These are phyloP conservation scores for Clohesyomyces aquaticus DNA, from an alignment of 495 filamentous ascomycete species.

Conservation along the genomic window DNA sequence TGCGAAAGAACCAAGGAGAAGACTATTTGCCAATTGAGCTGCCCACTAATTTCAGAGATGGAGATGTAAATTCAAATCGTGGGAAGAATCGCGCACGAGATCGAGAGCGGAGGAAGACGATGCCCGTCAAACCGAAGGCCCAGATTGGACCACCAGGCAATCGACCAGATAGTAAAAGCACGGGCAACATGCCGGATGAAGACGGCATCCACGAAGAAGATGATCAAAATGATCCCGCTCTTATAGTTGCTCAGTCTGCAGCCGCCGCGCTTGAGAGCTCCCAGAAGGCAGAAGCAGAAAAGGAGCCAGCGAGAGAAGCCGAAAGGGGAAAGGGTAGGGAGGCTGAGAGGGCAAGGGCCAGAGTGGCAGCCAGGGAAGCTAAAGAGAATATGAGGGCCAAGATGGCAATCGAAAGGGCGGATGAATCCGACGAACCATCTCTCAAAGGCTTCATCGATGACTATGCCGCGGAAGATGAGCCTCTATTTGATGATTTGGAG, in stretches of 20 bases:
- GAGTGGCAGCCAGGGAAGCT: constrained; percentile 13
- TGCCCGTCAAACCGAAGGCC: constrained; percentile 27
- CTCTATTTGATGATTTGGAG: constrained; percentile 1
- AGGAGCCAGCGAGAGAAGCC: too few species aligned
- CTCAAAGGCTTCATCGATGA: constrained; percentile 34
- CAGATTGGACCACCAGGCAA: constrained; percentile 24
- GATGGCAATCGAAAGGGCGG: constrained; percentile 18
- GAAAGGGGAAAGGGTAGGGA: constrained; percentile 2
- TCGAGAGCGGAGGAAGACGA: constrained; percentile 28
- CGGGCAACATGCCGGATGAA: constrained; percentile 31
- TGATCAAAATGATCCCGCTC: constrained; percentile 9
- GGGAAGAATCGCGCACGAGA: constrained; percentile 11
- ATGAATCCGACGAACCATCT: constrained; percentile 24
- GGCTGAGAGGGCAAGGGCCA: constrained; percentile 39
- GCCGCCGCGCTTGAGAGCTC: constrained; percentile 23
- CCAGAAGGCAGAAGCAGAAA: constrained; percentile 28
- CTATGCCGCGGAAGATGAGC: constrained; percentile 25
- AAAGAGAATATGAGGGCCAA: constrained; percentile 19
- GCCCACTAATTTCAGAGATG: constrained; percentile 39
- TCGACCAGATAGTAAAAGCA: constrained; percentile 21
- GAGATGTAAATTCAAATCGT: constrained; percentile 33
- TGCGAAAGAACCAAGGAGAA: constrained; percentile 37
- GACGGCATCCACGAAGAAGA: constrained; percentile 36
- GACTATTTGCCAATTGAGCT: constrained; percentile 42
- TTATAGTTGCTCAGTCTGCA: constrained; percentile 28